These are phyloP conservation scores for Vigna angularis DNA, from an alignment of 306 rosid genomes.

Conservation along the genomic window DNA sequence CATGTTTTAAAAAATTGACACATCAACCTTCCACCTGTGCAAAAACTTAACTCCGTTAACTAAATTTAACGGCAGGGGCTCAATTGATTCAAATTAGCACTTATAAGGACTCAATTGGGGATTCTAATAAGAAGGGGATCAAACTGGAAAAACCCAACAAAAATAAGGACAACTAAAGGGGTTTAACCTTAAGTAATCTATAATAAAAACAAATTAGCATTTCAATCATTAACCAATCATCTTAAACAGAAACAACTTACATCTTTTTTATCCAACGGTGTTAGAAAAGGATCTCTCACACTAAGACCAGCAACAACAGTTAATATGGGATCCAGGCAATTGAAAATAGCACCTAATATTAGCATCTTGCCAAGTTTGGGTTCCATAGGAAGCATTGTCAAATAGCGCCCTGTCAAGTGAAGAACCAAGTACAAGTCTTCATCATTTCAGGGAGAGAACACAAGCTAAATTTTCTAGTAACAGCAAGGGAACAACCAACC, in stretches of 20 bases:
- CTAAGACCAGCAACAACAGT: constrained; percentile 94
- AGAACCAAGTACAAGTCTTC: constrained; percentile 36
- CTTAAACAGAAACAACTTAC: constrained; percentile 59
- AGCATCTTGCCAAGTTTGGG: constrained; percentile 99
- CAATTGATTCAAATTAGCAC: no score
- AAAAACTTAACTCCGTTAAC: no score
- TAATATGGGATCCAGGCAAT: constrained; percentile 92
- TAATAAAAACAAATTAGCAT: constrained; percentile 21
- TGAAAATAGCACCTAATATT: constrained; percentile 80
- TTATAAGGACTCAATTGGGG: no score
- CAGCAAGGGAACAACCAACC: constrained; percentile 58
- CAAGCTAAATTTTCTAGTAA: constrained; percentile 37
- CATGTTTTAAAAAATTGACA: no score
- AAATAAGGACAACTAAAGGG: no score
- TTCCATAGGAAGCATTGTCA: constrained; percentile 91
- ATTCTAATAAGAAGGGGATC: no score
- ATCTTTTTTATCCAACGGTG: constrained; percentile 89
- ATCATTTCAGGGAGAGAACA: constrained; percentile 27
- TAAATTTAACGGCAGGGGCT: no score
- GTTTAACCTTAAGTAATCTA: background rate
- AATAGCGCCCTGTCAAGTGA: constrained; percentile 74
- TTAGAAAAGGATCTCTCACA: constrained; percentile 92
- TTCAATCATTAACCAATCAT: constrained; percentile 32
- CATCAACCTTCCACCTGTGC: no score
- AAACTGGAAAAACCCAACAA: no score